Evolutionary conservation across 73 alveolate genomes (phyloP), one percentile per base, ranked within the genome.

Genomic region (Paramecium tetraurelia): DNA sequence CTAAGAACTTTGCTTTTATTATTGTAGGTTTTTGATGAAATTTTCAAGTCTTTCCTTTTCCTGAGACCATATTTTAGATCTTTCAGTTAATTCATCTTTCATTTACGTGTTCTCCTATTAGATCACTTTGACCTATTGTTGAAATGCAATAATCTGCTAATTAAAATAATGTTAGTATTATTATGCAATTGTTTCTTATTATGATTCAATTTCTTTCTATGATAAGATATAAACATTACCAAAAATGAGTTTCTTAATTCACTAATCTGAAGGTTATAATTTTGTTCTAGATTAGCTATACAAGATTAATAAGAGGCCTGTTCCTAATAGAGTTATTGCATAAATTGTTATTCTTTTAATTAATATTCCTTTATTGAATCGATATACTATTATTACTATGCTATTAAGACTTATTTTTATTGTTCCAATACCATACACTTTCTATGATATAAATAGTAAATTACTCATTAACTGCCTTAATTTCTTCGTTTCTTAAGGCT

Each of bases 31-130:
- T 5, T 53, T 53, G 3, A 53, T 18, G 31, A 53, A 29, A 72
- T 22, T 41, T 35, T 80, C 70, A 8, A 44, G 57, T 80, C 90
- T 40, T 18, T 80, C 70, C 48, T 80, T 80, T 80, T 80, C 90
- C 48, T 80, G 24, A 5, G 70, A 24, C 90, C 90, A 80, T 11
- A 80, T 80, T 2, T 80, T 80, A 8, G 46, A 44, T 48, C 90
- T 80, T 18, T 80, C 90, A 3, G 48, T 22, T 80, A 80, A 44
- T 44, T 80, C 90, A n/a, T 22, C 57, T 35, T 80, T 80, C 3
- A 80, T 21, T 46, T 20, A 44, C 5, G 7, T n/a, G 46, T 80
- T 31, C 18, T 80, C 90, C 14, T 22, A 14, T 6, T 80, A 46
- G 0, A 80, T 31, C 16, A 16, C 8, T 27, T 80, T 80, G 33